Evolutionary conservation across 2,329 filamentous ascomycete species (phyloP).

Genomic region (Coniochaeta sp.): DNA sequence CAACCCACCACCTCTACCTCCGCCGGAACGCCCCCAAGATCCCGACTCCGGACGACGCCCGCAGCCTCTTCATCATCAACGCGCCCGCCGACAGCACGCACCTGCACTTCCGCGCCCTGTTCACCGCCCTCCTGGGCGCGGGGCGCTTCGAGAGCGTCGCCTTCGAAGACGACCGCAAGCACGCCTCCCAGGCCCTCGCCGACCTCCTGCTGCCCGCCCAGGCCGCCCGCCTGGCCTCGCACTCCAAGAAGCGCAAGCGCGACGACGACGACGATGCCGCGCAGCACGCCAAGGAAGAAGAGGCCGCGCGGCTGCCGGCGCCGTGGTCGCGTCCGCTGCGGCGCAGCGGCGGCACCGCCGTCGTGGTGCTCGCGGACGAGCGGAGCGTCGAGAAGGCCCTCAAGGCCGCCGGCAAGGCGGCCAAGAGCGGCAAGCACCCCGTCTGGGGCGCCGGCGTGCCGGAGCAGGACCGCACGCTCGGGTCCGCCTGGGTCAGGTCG

Average conservation of each 20-base stretch:
- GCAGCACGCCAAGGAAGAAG: conserved; percentile 48
- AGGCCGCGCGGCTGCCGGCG: conserved; percentile 56
- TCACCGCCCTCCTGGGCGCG: conserved; percentile 65
- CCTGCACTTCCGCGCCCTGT: conserved; percentile 66
- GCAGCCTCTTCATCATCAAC: conserved; percentile 88
- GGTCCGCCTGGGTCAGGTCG: conserved; percentile 48
- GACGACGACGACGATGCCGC: conserved; percentile 56
- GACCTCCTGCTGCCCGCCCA: conserved; percentile 33
- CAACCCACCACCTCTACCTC: conserved; percentile 80
- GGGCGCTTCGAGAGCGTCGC: conserved; percentile 70
- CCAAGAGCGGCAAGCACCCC: conserved; percentile 53
- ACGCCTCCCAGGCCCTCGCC: conserved; percentile 12
- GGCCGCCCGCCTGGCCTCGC: conserved; percentile 28
- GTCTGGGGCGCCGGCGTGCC: conserved; percentile 60
- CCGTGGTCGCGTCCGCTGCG: conserved; percentile 68
- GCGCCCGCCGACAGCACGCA: conserved; percentile 79
- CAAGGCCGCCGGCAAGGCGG: conserved; percentile 62
- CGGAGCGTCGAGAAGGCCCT: conserved; percentile 69
- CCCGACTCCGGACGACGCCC: conserved; percentile 62
- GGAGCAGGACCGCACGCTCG: conserved; percentile 50
- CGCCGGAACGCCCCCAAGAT: conserved; percentile 76
- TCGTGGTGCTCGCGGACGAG: conserved; percentile 78
- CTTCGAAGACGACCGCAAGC: conserved; percentile 59
- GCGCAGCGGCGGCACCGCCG: conserved; percentile 67
- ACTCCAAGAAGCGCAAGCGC: conserved; percentile 46